Percentiles rank a stretch among this genome's conserved stretches.
Conservation (phyloP, 768 basidiomycete species). For the Tricholoma flavovirens region DNA sequence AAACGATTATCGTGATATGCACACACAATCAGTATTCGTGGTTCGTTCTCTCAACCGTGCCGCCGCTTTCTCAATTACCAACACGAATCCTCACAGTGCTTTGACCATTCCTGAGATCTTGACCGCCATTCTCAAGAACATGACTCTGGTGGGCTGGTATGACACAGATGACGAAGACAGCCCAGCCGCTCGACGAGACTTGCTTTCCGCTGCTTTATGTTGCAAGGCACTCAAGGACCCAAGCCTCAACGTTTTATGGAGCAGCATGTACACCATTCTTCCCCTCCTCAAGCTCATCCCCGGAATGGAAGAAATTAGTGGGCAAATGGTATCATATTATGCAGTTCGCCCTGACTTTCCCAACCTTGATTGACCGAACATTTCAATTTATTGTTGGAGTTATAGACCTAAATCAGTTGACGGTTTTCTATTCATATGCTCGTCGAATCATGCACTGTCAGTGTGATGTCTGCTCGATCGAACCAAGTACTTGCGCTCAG, state of each 20-base stretch:
- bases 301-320: background rate
- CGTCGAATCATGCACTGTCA: background rate
- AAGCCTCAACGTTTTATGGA: conserved; percentile 8
- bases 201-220: conserved; percentile 3
- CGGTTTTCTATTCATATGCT: background rate
- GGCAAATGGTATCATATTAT: conserved; percentile 1
- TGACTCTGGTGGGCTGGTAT: background rate
- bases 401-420: background rate
- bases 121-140: background rate
- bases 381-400: background rate
- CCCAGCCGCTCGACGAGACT: background rate
- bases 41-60: too few species aligned
- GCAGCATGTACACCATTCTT: conserved; percentile 1
- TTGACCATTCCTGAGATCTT: background rate
- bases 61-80: background rate
- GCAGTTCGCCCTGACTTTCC: too few species aligned
- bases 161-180: background rate
- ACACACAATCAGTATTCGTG: too few species aligned
- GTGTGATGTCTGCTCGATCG: background rate
- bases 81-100: background rate
- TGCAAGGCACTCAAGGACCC: conserved; percentile 9
- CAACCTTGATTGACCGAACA: background rate
- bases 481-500: background rate
- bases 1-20: too few species aligned
- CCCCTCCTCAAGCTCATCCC: conserved; percentile 9